phyloP scores from a whole-genome alignment of 306 rosid species.

The Gillenia trifoliata region DNA sequence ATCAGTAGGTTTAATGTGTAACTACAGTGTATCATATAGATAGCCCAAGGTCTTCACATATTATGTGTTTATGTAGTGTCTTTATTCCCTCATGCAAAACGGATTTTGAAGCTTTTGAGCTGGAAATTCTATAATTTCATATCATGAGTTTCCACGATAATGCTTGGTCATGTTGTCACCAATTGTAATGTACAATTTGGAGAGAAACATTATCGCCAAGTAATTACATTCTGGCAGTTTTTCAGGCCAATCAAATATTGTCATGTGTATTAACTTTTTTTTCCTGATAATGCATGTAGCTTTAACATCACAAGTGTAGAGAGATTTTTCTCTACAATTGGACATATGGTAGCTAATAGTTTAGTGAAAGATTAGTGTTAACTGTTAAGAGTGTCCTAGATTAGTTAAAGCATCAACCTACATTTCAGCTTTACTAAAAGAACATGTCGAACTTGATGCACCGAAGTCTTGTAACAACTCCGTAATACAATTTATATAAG shows the following conservation, averaged over 20 bases:
- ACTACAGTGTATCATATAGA: neutral
- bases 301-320: neutral
- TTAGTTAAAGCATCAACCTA: neutral
- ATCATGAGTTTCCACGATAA: neutral
- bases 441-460: neutral
- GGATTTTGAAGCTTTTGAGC: neutral
- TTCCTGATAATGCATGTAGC: too few relatives aligned
- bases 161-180: neutral
- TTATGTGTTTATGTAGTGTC: neutral
- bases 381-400: neutral
- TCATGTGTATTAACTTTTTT: too few relatives aligned
- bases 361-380: neutral
- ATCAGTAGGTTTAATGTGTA: neutral
- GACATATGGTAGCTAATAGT: too few relatives aligned
- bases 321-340: neutral
- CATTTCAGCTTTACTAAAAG: neutral
- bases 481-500: too few relatives aligned
- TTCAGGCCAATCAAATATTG: too few relatives aligned
- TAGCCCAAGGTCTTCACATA: neutral
- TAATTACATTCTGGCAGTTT: accelerated
- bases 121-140: too few relatives aligned
- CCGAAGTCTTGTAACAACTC: too few relatives aligned
- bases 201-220: too few relatives aligned
- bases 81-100: neutral
- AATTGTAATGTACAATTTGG: too few relatives aligned